phyloP scores from a whole-genome alignment of 2,329 filamentous ascomycete genomes.

The Penicillium frequentans region DNA sequence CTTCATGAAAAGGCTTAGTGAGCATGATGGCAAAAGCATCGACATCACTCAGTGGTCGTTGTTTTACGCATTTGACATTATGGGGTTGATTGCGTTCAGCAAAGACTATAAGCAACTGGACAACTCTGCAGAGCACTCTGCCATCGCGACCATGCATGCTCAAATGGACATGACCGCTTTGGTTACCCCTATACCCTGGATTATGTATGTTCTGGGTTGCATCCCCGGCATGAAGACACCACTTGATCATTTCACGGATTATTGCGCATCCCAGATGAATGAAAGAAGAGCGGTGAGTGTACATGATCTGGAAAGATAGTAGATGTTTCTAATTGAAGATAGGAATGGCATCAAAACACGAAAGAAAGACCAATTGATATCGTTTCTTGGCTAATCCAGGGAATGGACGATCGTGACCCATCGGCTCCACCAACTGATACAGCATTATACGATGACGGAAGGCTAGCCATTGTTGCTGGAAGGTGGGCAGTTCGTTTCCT shows the following conservation, averaged over 20 bases:
- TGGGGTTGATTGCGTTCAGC: conserved; percentile 12
- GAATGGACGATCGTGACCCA: conserved; percentile 36
- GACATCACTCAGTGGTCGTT: conserved; percentile 11
- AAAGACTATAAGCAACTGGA: conserved; percentile 26
- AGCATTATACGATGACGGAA: conserved; percentile 9
- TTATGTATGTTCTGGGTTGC: background rate
- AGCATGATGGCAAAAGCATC: background rate
- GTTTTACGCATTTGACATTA: conserved; percentile 26
- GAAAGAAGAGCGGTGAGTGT: conserved; percentile 3
- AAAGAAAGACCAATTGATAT: conserved; percentile 36
- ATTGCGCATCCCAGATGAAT: conserved; percentile 2
- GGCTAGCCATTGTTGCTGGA: conserved; percentile 8
- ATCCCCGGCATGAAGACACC: conserved; percentile 5
- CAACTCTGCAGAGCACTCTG: conserved; percentile 25
- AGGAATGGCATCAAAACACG: conserved; percentile 24
- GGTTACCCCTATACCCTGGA: conserved; percentile 31
- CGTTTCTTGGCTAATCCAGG: conserved; percentile 43
- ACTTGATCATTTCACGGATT: background rate
- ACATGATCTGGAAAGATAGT: background rate
- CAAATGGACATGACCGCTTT: conserved; percentile 37
- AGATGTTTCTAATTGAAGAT: background rate
- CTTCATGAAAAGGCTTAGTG: background rate
- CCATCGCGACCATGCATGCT: conserved; percentile 36
- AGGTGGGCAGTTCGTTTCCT: background rate
- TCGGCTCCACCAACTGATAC: conserved; percentile 31